These are phyloP conservation scores for Pelargonium citronellum DNA, from an alignment of 441 rosid genomes.

Conservation along the genomic window DNA sequence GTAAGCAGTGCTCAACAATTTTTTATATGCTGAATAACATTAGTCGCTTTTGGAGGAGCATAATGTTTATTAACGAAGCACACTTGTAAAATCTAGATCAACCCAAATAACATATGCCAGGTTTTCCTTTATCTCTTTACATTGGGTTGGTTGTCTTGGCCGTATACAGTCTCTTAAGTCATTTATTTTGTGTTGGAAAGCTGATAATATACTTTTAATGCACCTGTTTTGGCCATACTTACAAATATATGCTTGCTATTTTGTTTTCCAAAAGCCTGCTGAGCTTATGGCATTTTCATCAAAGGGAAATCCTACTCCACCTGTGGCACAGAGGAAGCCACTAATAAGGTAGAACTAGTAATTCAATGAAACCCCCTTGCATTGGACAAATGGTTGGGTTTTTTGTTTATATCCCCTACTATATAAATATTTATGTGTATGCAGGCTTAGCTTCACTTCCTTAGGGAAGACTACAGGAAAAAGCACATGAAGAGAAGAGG, in stretches of 20 bases:
- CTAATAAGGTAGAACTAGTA: constrained; percentile 52
- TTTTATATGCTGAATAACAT: too few species aligned
- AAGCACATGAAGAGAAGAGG: constrained; percentile 23
- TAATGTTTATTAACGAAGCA: too few species aligned
- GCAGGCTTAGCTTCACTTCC: constrained; percentile 78
- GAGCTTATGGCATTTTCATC: constrained; percentile 44
- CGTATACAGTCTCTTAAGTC: too few species aligned
- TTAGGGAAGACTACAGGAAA: constrained; percentile 58
- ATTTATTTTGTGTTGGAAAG: too few species aligned
- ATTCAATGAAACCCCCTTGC: not conserved
- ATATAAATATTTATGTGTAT: not conserved
- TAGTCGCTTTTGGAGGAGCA: too few species aligned
- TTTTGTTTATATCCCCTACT: not conserved
- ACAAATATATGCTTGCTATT: not conserved
- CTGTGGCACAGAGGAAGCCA: constrained; percentile 52
- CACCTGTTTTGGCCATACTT: not conserved
- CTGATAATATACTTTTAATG: too few species aligned
- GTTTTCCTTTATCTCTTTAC: too few species aligned
- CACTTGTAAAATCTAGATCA: too few species aligned
- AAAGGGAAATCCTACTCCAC: constrained; percentile 32
- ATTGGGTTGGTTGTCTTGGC: too few species aligned
- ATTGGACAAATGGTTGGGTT: not conserved
- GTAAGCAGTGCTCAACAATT: too few species aligned
- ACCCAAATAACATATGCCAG: too few species aligned
- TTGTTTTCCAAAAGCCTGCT: constrained; percentile 37